Conservation (phyloP, 352 stramenopile genomes). For the Plasmopara muralis region DNA sequence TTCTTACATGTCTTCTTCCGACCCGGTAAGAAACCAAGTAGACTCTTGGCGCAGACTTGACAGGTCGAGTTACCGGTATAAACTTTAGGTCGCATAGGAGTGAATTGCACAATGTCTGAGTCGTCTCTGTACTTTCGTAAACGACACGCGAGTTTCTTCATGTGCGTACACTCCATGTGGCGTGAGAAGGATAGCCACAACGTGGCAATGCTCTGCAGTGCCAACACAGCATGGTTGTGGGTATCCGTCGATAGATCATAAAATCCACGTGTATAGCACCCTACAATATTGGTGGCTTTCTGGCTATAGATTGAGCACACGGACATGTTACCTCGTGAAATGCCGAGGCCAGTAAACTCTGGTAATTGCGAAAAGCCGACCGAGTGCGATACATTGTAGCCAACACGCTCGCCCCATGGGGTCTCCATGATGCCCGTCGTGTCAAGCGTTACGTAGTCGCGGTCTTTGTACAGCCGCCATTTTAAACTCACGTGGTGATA, state of each 20-base stretch:
- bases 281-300: constrained; percentile 21
- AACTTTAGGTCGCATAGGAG: constrained; percentile 7
- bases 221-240: constrained; percentile 10
- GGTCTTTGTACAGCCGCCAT: constrained; percentile 29
- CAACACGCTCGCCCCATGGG: constrained; percentile 20
- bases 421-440: constrained; percentile 23
- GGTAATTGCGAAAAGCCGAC: constrained; percentile 28
- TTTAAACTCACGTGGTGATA: constrained; percentile 30
- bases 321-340: constrained; percentile 31
- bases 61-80: constrained; percentile 13
- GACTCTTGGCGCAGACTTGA: constrained; percentile 21
- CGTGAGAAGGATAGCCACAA: constrained; percentile 29
- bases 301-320: constrained; percentile 34
- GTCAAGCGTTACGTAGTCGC: constrained; percentile 34
- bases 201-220: constrained; percentile 22
- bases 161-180: constrained; percentile 26
- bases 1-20: constrained; percentile 24
- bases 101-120: constrained; percentile 8
- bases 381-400: constrained; percentile 30
- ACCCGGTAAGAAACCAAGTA: constrained; percentile 17
- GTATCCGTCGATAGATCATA: constrained; percentile 22
- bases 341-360: constrained; percentile 21
- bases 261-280: constrained; percentile 30
- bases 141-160: constrained; percentile 35
- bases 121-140: constrained; percentile 24